These are phyloP conservation scores for Xylaria sp. DNA, from an alignment of 2,329 filamentous ascomycete genomes.

Conservation along the genomic window DNA sequence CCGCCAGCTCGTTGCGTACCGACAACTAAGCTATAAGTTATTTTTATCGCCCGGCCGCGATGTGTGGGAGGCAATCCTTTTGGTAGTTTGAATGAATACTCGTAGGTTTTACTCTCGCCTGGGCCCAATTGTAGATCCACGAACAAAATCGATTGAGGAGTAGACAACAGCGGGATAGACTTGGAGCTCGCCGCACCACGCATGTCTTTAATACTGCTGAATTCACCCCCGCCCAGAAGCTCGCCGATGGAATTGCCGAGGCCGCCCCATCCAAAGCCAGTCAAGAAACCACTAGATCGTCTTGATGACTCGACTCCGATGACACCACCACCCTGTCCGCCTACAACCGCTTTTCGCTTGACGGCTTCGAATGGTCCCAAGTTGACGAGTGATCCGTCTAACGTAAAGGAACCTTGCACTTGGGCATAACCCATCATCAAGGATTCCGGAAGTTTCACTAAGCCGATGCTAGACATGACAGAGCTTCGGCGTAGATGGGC, in stretches of 20 bases:
- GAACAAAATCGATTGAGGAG: constrained; percentile 94
- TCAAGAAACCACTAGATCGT: constrained; percentile 80
- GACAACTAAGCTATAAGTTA: constrained; percentile 88
- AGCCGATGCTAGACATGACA: constrained; percentile 54
- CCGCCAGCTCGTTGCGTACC: constrained; percentile 88
- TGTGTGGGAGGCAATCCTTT: constrained; percentile 91
- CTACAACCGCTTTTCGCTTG: constrained; percentile 91
- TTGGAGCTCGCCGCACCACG: constrained; percentile 85
- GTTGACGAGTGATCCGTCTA: constrained; percentile 92
- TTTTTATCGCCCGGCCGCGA: constrained; percentile 92
- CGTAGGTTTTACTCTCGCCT: constrained; percentile 87
- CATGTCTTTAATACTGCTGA: constrained; percentile 97
- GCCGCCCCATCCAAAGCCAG: constrained; percentile 86
- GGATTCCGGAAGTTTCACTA: constrained; percentile 71
- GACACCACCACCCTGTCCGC: constrained; percentile 86
- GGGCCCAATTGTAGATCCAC: constrained; percentile 89
- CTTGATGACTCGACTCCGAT: constrained; percentile 80
- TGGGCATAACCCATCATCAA: constrained; percentile 99
- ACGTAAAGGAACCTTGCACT: constrained; percentile 87
- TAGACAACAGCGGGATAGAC: constrained; percentile 90
- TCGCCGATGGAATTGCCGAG: constrained; percentile 90
- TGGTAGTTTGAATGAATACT: constrained; percentile 86
- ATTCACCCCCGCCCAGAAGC: constrained; percentile 83
- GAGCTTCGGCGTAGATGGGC: constrained; percentile 60
- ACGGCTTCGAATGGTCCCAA: constrained; percentile 93